These are phyloP conservation scores for Moricandia arvensis DNA, from an alignment of 345 rosid genomes.

Conservation along the genomic window DNA sequence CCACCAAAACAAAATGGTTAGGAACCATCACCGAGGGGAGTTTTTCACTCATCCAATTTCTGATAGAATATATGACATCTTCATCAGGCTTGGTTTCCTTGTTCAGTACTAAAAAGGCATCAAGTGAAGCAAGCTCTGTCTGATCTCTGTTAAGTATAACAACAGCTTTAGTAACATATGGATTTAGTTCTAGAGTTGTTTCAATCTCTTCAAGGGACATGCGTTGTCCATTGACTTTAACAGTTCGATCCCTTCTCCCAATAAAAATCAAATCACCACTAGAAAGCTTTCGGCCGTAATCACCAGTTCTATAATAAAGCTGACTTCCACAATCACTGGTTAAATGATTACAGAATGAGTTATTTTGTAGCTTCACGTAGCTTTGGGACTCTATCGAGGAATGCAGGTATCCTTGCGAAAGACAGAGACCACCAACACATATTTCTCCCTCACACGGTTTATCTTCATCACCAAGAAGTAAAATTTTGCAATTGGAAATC, in stretches of 20 bases:
- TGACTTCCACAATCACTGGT: constrained; percentile 47
- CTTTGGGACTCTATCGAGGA: constrained; percentile 38
- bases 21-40: constrained; percentile 84
- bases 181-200: constrained; percentile 53
- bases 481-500: constrained; percentile 64
- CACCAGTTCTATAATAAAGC: constrained; percentile 79
- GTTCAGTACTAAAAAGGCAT: constrained; percentile 55
- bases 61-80: constrained; percentile 42
- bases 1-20: constrained; percentile 45
- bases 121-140: constrained; percentile 44
- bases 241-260: constrained; percentile 80
- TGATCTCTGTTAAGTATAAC: constrained; percentile 48
- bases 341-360: constrained; percentile 40
- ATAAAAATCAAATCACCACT: constrained; percentile 75
- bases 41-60: constrained; percentile 58
- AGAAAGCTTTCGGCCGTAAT: constrained; percentile 62
- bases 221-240: constrained; percentile 87
- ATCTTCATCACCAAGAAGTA: constrained; percentile 51
- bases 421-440: constrained; percentile 70
- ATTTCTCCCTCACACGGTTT: constrained; percentile 65
- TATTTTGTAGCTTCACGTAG: constrained; percentile 49
- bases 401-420: constrained; percentile 58
- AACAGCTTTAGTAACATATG: constrained; percentile 63
- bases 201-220: constrained; percentile 81
- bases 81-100: constrained; percentile 46